Conservation (phyloP, 164 flowering plant genomes). For the Warburgia ugandensis region DNA sequence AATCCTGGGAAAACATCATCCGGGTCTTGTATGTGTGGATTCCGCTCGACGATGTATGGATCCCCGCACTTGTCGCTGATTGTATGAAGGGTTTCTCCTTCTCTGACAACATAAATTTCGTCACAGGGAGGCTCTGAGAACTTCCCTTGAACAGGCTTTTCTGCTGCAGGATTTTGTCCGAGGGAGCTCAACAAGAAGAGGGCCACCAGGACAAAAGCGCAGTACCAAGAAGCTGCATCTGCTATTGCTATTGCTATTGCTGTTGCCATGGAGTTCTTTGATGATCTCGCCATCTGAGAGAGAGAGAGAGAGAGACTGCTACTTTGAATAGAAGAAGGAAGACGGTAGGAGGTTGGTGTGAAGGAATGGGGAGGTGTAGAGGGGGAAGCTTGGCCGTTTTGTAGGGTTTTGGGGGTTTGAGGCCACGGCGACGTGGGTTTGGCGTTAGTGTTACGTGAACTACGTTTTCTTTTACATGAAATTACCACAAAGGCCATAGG, state of each 20-base stretch:
- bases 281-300: slow-evolving; percentile 8
- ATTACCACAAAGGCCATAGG: too few relatives aligned
- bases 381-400: too few relatives aligned
- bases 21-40: too few relatives aligned
- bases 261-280: slow-evolving; percentile 1
- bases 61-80: slow-evolving; percentile 40
- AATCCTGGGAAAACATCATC: slow-evolving; percentile 45
- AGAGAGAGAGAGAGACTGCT: neutral
- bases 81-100: slow-evolving; percentile 38
- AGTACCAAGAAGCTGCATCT: slow-evolving; percentile 24
- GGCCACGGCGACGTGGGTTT: too few relatives aligned
- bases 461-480: too few relatives aligned
- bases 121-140: slow-evolving; percentile 22
- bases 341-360: too few relatives aligned
- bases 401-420: too few relatives aligned
- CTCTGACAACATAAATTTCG: slow-evolving; percentile 34
- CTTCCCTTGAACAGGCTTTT: slow-evolving; percentile 3
- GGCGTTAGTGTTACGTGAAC: too few relatives aligned
- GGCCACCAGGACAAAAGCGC: slow-evolving; percentile 13
- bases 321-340: neutral
- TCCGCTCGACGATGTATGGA: slow-evolving; percentile 30
- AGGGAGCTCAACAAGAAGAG: slow-evolving; percentile 13
- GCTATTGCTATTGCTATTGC: slow-evolving; percentile 9
- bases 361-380: too few relatives aligned
- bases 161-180: slow-evolving; percentile 1